phyloP scores from a whole-genome alignment of 2,329 filamentous ascomycete genomes.

The Cladosporium sp. region DNA sequence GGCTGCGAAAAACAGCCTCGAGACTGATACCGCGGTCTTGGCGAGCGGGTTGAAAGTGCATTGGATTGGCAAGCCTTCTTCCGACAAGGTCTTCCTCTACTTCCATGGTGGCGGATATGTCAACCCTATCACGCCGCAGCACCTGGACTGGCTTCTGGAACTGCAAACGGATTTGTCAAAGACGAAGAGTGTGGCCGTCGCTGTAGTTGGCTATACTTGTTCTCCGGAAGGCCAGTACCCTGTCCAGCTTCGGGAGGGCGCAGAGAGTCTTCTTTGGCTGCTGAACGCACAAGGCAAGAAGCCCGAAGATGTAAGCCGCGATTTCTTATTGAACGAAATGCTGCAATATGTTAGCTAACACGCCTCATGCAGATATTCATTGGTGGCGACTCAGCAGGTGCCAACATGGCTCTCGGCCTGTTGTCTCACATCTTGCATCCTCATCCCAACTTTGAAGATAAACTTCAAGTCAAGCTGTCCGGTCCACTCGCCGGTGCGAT shows the following conservation, averaged over 20 bases:
- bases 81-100: constrained; percentile 49
- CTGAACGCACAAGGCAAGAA: constrained; percentile 40
- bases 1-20: constrained; percentile 39
- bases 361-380: constrained; percentile 46
- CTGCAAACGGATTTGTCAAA: constrained; percentile 46
- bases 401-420: constrained; percentile 50
- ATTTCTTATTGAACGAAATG: not conserved
- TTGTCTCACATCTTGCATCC: constrained; percentile 59
- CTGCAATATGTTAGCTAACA: not conserved
- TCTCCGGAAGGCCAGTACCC: constrained; percentile 53
- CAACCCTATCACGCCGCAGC: constrained; percentile 49
- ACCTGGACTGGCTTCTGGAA: constrained; percentile 53
- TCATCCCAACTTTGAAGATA: constrained; percentile 51
- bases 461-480: constrained; percentile 41
- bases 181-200: constrained; percentile 46
- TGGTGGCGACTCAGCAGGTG: constrained; percentile 57
- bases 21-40: constrained; percentile 43
- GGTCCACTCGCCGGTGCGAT: constrained; percentile 53
- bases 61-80: constrained; percentile 48
- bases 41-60: constrained; percentile 50
- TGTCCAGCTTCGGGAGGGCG: constrained; percentile 51
- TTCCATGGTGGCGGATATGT: constrained; percentile 60
- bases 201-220: constrained; percentile 62
- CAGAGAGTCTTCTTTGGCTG: constrained; percentile 47
- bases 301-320: constrained; percentile 37